phyloP scores from a whole-genome alignment of 2,329 filamentous ascomycete genomes.

The Cordyceps fumosorosea region DNA sequence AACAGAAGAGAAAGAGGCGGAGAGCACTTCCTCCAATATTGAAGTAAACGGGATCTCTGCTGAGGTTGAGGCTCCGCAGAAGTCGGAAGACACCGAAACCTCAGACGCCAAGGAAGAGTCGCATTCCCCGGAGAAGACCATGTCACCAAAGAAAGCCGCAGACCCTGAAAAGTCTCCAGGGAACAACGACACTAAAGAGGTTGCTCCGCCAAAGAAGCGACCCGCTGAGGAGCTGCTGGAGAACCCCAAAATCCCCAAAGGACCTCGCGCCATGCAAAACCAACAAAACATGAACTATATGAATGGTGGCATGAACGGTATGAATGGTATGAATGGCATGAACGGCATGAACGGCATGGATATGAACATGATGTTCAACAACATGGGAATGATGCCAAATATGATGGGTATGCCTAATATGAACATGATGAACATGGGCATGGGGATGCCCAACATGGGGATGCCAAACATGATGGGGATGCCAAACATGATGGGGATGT shows the following conservation, averaged over 20 bases:
- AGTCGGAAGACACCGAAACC: background rate
- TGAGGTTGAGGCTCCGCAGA: background rate
- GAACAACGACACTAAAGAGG: slow-evolving; percentile 25
- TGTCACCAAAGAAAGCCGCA: slow-evolving; percentile 17
- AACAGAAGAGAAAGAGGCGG: slow-evolving; percentile 33
- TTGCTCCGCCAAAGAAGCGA: slow-evolving; percentile 63
- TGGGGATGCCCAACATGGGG: slow-evolving; percentile 29
- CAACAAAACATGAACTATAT: slow-evolving; percentile 43
- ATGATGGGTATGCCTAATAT: slow-evolving; percentile 32
- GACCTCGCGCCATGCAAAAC: slow-evolving; percentile 57
- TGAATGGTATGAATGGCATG: background rate
- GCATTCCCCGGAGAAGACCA: slow-evolving; percentile 25
- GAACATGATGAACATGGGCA: slow-evolving; percentile 26
- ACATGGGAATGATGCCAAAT: slow-evolving; percentile 22
- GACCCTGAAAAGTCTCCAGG: slow-evolving; percentile 34
- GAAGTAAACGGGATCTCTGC: background rate
- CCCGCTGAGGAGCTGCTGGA: slow-evolving; percentile 66
- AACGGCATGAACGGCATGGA: slow-evolving; percentile 27
- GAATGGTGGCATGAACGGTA: slow-evolving; percentile 33
- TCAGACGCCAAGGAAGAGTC: background rate
- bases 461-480: slow-evolving; percentile 21
- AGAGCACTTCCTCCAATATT: slow-evolving; percentile 23
- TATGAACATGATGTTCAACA: slow-evolving; percentile 20
- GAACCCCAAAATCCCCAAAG: slow-evolving; percentile 59
- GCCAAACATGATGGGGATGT: slow-evolving; percentile 20